Evolutionary conservation across 2,329 filamentous ascomycete species (phyloP), one percentile per base, ranked within the genome.

Genomic region (Madurella fahalii): DNA sequence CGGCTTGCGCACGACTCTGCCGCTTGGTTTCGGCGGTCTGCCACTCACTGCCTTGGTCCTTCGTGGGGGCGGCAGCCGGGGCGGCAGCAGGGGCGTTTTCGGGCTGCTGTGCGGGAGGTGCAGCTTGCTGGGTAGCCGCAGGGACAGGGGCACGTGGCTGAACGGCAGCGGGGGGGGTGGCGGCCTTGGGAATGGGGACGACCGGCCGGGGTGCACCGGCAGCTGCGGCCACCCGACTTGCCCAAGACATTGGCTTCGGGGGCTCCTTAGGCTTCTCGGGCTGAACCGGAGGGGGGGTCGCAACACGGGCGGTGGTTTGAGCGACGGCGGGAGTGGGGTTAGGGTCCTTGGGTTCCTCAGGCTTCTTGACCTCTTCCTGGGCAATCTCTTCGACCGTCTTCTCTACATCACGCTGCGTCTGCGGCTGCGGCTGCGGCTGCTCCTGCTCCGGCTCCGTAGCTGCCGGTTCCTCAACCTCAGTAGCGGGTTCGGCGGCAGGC

Each of bases 11-110:
- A 60, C 90, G 84, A 65, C 85, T 86, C 70, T 94, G 89, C 68
- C 90, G 86, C 79, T 94, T 94, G 64, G 87, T 87, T 72, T 95
- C 88, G 53, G 84, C 93, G 47, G 89, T 93, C 72, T 96, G 93
- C 94, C 94, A 99, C 67, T 89, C 90, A 56, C 79, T 74, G 56
- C 77, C 76, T 40, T 75, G 68, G 58, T 87, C 82, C 78, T 79
- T 84, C 60, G 61, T 54, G 13, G 34, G 34, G 34, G 34, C 34
- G 4, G 34, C 34, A 11, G 34, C 34, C 4, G 4, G 13, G 34
- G 58, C 40, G 8, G 58, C 43, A 1, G 60, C 51, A 15, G 75
- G 64, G 45, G 73, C 61, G 30, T 72, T 62, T 52, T 70, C 67
- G 32, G 69, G 57, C 17, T 70, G 55, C n/a, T 74, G 56, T 50